These are phyloP conservation scores for Myrmaecium sp. DNA, from an alignment of 2,329 filamentous ascomycete genomes.

Conservation along the genomic window DNA sequence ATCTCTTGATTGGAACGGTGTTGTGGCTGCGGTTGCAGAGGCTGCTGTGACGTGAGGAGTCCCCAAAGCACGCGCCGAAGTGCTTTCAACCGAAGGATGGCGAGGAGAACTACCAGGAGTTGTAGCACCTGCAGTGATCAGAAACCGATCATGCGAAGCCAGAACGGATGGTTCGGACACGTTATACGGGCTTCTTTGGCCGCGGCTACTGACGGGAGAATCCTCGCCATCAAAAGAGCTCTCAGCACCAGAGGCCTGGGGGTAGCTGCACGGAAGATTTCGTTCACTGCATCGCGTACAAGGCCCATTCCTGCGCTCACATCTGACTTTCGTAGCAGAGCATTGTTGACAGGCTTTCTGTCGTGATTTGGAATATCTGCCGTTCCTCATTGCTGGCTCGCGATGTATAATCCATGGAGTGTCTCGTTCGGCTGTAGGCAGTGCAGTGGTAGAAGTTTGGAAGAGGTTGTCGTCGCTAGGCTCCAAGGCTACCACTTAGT, in stretches of 20 bases:
- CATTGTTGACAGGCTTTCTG: constrained; percentile 26
- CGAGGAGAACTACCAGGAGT: constrained; percentile 3
- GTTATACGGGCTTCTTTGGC: not conserved
- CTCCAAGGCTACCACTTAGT: no score
- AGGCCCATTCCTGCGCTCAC: constrained; percentile 17
- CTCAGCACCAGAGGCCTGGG: constrained; percentile 4
- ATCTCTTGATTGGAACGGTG: no score
- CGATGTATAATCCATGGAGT: no score
- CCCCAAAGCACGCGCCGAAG: no score
- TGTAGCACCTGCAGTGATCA: constrained; percentile 1
- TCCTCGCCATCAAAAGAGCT: not conserved
- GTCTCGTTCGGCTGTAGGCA: no score
- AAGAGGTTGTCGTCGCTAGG: no score
- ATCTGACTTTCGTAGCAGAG: constrained; percentile 23
- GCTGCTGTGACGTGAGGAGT: no score
- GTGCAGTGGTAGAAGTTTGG: no score
- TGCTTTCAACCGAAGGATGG: no score
- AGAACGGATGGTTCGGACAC: not conserved
- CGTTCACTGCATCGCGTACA: constrained; percentile 19
- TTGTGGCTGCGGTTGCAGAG: no score
- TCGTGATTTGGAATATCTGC: constrained; percentile 21
- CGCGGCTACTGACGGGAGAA: not conserved
- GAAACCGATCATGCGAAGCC: not conserved
- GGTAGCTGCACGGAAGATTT: constrained; percentile 16
- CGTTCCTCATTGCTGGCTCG: constrained; percentile 9